Conservation (phyloP, 2,329 filamentous ascomycete genomes). For the Diplodia corticola region DNA sequence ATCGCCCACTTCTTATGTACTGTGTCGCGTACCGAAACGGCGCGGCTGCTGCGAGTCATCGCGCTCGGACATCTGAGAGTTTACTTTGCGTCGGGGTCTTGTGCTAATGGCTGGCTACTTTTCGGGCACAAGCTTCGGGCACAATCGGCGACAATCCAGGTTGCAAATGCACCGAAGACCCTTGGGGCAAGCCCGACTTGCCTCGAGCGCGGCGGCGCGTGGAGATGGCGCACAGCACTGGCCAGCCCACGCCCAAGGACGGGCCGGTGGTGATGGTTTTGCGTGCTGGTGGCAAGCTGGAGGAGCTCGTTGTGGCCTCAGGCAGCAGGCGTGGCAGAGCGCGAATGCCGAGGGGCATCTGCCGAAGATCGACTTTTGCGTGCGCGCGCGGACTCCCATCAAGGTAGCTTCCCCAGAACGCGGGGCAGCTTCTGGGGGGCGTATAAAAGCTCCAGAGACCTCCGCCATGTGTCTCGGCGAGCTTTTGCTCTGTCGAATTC, state of each 20-base stretch:
- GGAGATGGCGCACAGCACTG: conserved; percentile 1
- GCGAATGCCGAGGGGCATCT: conserved; percentile 18
- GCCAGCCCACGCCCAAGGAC: neutral
- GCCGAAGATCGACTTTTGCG: conserved; percentile 23
- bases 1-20: neutral
- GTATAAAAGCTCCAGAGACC: conserved; percentile 5
- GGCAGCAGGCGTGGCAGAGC: neutral
- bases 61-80: conserved; percentile 5
- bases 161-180: neutral
- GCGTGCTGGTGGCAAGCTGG: neutral
- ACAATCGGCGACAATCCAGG: conserved; percentile 7
- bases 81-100: neutral
- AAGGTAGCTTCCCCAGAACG: conserved; percentile 23
- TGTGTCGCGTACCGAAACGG: neutral
- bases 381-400: conserved; percentile 20
- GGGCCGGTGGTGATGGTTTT: neutral
- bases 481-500: neutral
- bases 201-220: neutral
- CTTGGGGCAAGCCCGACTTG: neutral
- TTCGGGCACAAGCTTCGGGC: conserved; percentile 8
- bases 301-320: neutral
- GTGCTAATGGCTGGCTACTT: conserved; percentile 9
- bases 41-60: conserved; percentile 4
- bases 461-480: conserved; percentile 2
- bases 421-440: conserved; percentile 15